phyloP scores from a whole-genome alignment of 108 stramenopile genomes.

The Aurantiochytrium sp. region DNA sequence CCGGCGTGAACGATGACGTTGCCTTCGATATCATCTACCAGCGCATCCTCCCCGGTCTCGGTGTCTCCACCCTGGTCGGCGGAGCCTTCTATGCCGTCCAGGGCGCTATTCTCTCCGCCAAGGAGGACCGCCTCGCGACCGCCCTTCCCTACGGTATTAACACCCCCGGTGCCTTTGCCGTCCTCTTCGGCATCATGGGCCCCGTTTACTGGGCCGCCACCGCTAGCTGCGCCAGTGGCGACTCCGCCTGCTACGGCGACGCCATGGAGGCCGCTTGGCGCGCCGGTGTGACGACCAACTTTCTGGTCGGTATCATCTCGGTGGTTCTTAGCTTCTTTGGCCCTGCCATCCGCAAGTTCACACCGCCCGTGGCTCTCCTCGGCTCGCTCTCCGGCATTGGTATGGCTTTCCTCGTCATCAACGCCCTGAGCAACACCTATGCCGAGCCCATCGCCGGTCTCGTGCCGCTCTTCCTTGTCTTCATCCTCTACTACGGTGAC shows the following conservation, averaged over 20 bases:
- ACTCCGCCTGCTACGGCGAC: not conserved
- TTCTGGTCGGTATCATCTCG: conserved; percentile 33
- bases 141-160: conserved; percentile 71
- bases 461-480: not conserved
- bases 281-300: conserved; percentile 33
- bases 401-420: not conserved
- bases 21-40: conserved; percentile 45
- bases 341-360: not conserved
- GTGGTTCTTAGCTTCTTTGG: conserved; percentile 25
- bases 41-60: conserved; percentile 58
- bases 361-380: not conserved
- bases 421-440: not conserved
- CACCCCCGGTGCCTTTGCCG: conserved; percentile 62
- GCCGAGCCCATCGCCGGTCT: not conserved
- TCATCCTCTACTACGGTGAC: not conserved
- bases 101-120: conserved; percentile 47
- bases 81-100: conserved; percentile 51
- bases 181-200: conserved; percentile 55
- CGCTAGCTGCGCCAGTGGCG: not conserved
- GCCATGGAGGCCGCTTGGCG: conserved; percentile 18
- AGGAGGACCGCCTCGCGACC: conserved; percentile 35
- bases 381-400: not conserved
- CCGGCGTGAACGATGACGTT: not conserved
- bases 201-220: conserved; percentile 26
- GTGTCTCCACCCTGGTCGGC: conserved; percentile 49